Base-by-base conservation (phyloP, 2,329 filamentous ascomycete species). In the Monilinia aucupariae region DNA sequence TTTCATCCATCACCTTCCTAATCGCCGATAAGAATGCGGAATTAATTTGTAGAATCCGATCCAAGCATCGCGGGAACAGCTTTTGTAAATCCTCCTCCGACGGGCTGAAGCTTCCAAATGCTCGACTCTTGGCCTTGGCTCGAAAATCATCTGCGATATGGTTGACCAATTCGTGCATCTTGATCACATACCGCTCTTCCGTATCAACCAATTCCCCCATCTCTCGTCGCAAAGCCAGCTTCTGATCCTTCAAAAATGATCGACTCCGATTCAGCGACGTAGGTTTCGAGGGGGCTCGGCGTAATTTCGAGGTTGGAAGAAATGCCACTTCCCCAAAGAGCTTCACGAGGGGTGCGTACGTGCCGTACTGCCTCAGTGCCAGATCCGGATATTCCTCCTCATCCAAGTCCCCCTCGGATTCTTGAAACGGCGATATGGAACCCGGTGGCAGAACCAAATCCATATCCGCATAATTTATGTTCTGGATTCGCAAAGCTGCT, bases 201-300 rank as follows among this genome's bases (percentile, higher is more conserved):
- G 94, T 99, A 71, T 96, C 90, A 41, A 97, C 85, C 64, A 97
- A 78, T 75, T 99, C 94, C 64, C 85, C 87, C 81, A 99, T 87
- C 75, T 96, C 93, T 75, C 92, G 88, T 48, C 92, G 86, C 68
- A 97, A 78, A 59, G 89, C 89, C 68, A 92, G 83, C 72, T 96
- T 96, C 72, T 97, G 91, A 63, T 89, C 86, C 69, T 86, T 87
- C 43, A 87, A 82, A 71, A 97, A 96, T 0, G 87, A 84, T 70
- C 87, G 89, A 69, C 85, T 90, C 68, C 89, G 83, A 74, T 90
- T 94, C 54, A 94, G 78, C 45, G 90, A 87, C 47, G 87, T 92
- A 8, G 92, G 89, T 71, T 90, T 91, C 7, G 92, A 97, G 2
- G 93, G 92, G 2, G 92, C 92, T 68, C 93, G 86, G 68, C 89